These are phyloP conservation scores for Barbatosphaeria neglecta DNA, from an alignment of 495 filamentous ascomycete genomes.

Conservation along the genomic window DNA sequence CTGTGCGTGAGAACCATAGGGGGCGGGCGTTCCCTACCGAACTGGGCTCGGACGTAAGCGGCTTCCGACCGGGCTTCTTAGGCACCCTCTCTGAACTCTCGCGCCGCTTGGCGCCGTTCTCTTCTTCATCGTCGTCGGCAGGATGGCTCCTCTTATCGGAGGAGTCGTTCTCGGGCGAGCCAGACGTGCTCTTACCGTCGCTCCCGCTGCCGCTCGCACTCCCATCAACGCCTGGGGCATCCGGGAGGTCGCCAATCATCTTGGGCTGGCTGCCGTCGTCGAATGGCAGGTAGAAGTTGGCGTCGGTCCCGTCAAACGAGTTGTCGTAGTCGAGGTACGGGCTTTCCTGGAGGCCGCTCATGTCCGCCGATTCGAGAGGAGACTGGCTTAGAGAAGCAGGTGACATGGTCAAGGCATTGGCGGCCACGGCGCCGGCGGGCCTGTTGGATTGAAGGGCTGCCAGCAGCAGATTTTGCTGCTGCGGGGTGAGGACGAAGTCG, in stretches of 20 bases:
- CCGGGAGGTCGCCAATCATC: conserved; percentile 71
- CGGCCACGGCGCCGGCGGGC: conserved; percentile 16
- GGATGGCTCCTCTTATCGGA: conserved; percentile 76
- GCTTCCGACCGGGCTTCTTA: conserved; percentile 96
- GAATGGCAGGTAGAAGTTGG: conserved; percentile 49
- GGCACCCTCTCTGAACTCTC: conserved; percentile 65
- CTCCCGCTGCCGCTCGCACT: conserved; percentile 18
- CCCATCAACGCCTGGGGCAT: conserved; percentile 24
- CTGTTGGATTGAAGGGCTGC: conserved; percentile 77
- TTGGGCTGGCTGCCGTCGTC: conserved; percentile 55
- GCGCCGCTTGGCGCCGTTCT: conserved; percentile 59
- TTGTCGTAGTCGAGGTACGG: conserved; percentile 75
- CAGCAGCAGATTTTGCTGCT: conserved; percentile 79
- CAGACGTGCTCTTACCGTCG: conserved; percentile 28
- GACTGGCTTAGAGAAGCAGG: conserved; percentile 43
- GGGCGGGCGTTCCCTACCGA: conserved; percentile 53
- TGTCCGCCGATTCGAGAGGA: conserved; percentile 26
- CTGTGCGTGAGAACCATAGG: background rate
- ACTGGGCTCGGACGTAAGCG: conserved; percentile 86
- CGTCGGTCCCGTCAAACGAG: conserved; percentile 37
- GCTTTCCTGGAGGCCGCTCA: conserved; percentile 50
- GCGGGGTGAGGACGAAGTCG: conserved; percentile 54
- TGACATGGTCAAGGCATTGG: conserved; percentile 33
- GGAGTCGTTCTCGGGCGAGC: conserved; percentile 53
- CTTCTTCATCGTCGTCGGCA: conserved; percentile 53